A percentile compares a stretch with the other conserved stretches of the same genome.
Conservation (phyloP, 2,329 filamentous ascomycete species). For the Penicillium palitans region DNA sequence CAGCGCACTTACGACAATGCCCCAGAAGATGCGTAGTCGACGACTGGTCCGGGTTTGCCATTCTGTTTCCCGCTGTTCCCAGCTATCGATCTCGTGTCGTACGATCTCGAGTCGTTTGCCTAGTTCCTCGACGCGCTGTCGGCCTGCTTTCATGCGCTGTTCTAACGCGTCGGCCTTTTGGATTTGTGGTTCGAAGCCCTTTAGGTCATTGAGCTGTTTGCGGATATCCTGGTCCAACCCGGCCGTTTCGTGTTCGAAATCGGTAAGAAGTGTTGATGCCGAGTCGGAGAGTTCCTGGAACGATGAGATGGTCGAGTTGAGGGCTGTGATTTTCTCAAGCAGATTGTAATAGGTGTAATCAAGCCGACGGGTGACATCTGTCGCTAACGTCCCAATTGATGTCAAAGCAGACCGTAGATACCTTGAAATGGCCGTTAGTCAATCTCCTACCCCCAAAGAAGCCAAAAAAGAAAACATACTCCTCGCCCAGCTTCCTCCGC, state of each 20-base stretch:
- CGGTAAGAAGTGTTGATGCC: conserved; percentile 36
- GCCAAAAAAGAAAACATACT: conserved; percentile 54
- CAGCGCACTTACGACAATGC: conserved; percentile 26
- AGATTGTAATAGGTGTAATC: conserved; percentile 53
- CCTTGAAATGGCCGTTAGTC: conserved; percentile 15
- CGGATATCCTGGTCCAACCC: conserved; percentile 40
- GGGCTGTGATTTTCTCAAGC: conserved; percentile 45
- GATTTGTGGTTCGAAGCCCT: conserved; percentile 42
- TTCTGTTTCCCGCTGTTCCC: conserved; percentile 46
- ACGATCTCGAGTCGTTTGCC: conserved; percentile 42
- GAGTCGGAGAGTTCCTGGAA: conserved; percentile 45
- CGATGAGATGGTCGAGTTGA: conserved; percentile 43
- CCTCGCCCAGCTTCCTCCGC: conserved; percentile 74
- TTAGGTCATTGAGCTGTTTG: conserved; percentile 40
- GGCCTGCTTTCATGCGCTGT: conserved; percentile 40
- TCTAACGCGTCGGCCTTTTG: conserved; percentile 40
- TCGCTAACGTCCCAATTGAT: conserved; percentile 40
- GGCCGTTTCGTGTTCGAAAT: conserved; percentile 41
- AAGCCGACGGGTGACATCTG: conserved; percentile 47
- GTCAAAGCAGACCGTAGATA: conserved; percentile 38
- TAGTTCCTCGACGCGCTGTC: conserved; percentile 38
- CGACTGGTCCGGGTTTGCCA: conserved; percentile 43
- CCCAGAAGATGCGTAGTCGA: conserved; percentile 43
- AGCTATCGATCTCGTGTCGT: conserved; percentile 41
- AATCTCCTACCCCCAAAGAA: not conserved